A percentile compares a stretch with the other conserved stretches of the same genome.
Evolutionary conservation across 441 rosid genomes (phyloP).

Genomic region (Geranium incanum): DNA sequence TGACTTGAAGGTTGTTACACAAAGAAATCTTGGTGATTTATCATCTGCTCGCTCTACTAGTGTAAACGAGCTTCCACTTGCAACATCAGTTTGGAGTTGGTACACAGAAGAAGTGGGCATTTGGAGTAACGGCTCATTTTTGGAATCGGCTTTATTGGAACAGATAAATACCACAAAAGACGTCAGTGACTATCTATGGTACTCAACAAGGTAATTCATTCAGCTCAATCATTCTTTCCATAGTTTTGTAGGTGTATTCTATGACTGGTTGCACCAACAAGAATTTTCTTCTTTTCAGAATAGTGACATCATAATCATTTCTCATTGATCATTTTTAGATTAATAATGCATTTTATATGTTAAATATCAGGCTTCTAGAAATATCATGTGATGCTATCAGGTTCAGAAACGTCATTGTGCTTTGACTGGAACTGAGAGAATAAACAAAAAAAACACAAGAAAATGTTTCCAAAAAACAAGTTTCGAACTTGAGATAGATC

Average conservation of each 20-base stretch:
- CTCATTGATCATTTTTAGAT: neutral
- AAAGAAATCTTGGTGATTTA: constrained; percentile 35
- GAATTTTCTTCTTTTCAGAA: constrained; percentile 4
- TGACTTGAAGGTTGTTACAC: constrained; percentile 46
- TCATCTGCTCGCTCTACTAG: constrained; percentile 24
- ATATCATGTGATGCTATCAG: neutral
- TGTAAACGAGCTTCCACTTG: constrained; percentile 21
- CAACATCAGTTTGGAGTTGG: constrained; percentile 45
- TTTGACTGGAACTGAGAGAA: neutral
- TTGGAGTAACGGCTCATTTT: constrained; percentile 44
- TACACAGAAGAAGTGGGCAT: constrained; percentile 45
- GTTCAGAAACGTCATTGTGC: neutral
- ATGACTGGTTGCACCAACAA: neutral
- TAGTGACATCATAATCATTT: neutral
- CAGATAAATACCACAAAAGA: constrained; percentile 62
- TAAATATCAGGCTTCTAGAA: constrained; percentile 1
- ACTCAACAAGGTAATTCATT: constrained; percentile 42
- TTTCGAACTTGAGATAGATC: neutral
- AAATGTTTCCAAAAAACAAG: neutral
- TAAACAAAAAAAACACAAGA: no score
- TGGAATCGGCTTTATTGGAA: constrained; percentile 38
- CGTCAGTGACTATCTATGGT: constrained; percentile 55
- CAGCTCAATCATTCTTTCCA: neutral
- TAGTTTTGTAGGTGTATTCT: neutral
- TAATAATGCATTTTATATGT: neutral